Percentiles rank a stretch among this genome's conserved stretches.
These are phyloP conservation scores for Cercospora zeae-maydis DNA, from an alignment of 2,329 filamentous ascomycete species.

Conservation along the genomic window DNA sequence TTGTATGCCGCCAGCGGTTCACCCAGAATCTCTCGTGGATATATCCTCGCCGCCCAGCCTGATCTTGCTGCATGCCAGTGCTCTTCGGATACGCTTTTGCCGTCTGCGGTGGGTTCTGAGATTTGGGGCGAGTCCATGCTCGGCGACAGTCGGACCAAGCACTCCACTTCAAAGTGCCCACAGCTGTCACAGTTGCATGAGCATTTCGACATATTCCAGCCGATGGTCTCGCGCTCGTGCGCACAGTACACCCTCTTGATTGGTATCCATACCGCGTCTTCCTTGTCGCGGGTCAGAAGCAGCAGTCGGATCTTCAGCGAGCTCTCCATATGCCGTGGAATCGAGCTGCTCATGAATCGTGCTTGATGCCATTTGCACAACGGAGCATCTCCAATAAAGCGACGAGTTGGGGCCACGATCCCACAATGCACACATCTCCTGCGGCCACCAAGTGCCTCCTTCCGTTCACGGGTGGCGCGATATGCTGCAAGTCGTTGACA, in stretches of 20 bases:
- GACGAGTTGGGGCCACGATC: conserved; percentile 14
- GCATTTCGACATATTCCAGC: conserved; percentile 21
- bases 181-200: conserved; percentile 24
- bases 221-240: conserved; percentile 20
- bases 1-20: conserved; percentile 15
- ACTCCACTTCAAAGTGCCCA: conserved; percentile 22
- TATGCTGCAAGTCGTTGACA: conserved; percentile 29
- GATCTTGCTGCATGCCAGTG: conserved; percentile 17
- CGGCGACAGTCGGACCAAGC: conserved; percentile 21
- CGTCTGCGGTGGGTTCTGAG: conserved; percentile 14
- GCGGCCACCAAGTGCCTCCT: conserved; percentile 20
- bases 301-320: conserved; percentile 17
- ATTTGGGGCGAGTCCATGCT: conserved; percentile 11
- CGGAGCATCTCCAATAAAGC: conserved; percentile 21
- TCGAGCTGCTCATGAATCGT: conserved; percentile 23
- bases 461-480: conserved; percentile 26
- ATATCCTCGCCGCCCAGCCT: conserved; percentile 10
- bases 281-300: conserved; percentile 8
- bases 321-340: conserved; percentile 19
- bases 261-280: conserved; percentile 18
- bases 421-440: conserved; percentile 29
- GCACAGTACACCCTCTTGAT: conserved; percentile 23
- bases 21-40: conserved; percentile 14
- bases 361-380: conserved; percentile 27
- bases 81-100: conserved; percentile 17